These are phyloP conservation scores for Colletotrichum aenigma DNA, from an alignment of 2,329 filamentous ascomycete genomes.

Conservation along the genomic window DNA sequence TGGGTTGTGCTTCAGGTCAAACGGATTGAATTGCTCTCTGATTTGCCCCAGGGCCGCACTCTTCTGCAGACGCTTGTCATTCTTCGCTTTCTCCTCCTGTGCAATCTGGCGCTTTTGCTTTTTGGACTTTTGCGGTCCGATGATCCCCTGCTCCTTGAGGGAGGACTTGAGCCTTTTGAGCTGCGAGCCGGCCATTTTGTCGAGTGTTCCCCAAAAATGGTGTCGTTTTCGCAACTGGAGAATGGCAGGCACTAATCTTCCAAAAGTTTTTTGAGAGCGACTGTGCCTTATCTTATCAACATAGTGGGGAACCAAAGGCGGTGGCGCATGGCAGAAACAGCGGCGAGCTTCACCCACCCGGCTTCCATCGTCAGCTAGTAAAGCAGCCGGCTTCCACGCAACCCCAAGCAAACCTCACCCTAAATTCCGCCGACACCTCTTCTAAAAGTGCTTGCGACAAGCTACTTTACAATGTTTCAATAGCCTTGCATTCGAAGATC, in stretches of 20 bases:
- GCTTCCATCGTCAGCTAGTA: background rate
- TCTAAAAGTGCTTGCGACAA: background rate
- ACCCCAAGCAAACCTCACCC: background rate
- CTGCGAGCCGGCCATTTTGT: conserved; percentile 89
- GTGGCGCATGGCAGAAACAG: conserved; percentile 24
- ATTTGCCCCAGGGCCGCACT: conserved; percentile 82
- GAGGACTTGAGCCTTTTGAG: conserved; percentile 94
- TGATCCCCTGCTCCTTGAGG: conserved; percentile 85
- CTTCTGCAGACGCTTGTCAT: conserved; percentile 77
- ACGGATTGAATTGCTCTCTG: conserved; percentile 96
- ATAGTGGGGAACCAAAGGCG: conserved; percentile 20
- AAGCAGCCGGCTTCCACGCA: background rate
- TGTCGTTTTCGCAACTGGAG: background rate
- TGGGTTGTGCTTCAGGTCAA: conserved; percentile 85
- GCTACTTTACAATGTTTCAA: background rate
- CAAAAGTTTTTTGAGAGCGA: conserved; percentile 26
- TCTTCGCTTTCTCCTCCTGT: conserved; percentile 67
- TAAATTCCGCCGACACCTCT: background rate
- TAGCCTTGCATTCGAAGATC: background rate
- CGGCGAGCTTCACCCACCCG: background rate
- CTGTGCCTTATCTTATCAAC: conserved; percentile 29
- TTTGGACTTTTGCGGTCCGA: conserved; percentile 91
- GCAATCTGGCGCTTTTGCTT: conserved; percentile 84
- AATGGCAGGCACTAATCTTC: background rate
- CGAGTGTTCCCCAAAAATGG: background rate